phyloP scores from a whole-genome alignment of 495 filamentous ascomycete genomes.

The Copromyces sp. region DNA sequence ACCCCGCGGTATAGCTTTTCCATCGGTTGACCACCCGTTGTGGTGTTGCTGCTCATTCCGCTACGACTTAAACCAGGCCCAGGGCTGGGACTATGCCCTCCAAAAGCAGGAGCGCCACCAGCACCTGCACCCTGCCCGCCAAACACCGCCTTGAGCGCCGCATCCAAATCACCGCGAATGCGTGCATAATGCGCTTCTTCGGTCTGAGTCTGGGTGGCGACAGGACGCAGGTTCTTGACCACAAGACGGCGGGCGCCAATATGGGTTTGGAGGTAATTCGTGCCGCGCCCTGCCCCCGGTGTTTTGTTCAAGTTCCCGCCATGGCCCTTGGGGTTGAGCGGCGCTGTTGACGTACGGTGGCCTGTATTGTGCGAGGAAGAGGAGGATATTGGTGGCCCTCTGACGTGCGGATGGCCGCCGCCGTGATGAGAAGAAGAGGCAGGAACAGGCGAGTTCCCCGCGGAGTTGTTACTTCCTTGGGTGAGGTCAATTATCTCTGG shows the following conservation, averaged over 20 bases:
- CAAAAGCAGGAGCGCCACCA: not conserved
- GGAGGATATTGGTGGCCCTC: not conserved
- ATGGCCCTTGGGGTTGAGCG: not conserved
- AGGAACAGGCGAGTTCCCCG: not conserved
- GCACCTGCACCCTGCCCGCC: not conserved
- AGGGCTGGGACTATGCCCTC: not conserved
- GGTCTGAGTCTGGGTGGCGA: slow-evolving; percentile 33
- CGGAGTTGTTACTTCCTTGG: not conserved
- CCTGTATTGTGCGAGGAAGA: not conserved
- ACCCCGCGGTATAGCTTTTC: slow-evolving; percentile 85
- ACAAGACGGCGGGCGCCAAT: slow-evolving; percentile 68
- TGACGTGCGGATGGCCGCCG: not conserved
- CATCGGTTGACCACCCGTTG: slow-evolving; percentile 40
- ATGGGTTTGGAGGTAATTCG: slow-evolving; percentile 40
- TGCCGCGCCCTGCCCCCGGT: slow-evolving; percentile 2
- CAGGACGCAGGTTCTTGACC: slow-evolving; percentile 72
- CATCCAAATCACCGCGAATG: slow-evolving; percentile 60
- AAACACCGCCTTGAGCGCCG: slow-evolving; percentile 65
- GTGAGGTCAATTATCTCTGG: slow-evolving; percentile 31
- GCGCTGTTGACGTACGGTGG: not conserved
- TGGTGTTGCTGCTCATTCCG: not conserved
- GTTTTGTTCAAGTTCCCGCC: not conserved
- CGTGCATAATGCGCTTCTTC: slow-evolving; percentile 57
- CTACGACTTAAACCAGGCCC: not conserved
- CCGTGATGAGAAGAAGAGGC: not conserved